Evolutionary conservation across 805 yeast species (phyloP), one percentile per base, ranked within the genome.

Genomic region (Kregervanrija fluxuum): DNA sequence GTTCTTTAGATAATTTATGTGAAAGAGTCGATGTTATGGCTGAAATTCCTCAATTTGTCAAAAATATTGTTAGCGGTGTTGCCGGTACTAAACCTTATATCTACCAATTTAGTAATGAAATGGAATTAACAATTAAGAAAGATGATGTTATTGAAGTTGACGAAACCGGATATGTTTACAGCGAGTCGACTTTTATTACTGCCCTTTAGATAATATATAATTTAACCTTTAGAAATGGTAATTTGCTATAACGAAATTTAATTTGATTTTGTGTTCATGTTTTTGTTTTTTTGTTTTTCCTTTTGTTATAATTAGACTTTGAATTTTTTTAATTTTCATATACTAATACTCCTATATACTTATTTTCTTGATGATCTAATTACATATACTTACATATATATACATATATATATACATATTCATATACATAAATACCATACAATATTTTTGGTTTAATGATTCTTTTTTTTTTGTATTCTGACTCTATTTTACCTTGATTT

Each of bases 21-120:
- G 97, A 88, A 69, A 80, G 98, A 61, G 90, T 93, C 47, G 99
- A 93, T 66, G 98, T 93, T 48, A 89, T 93, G 97, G 86, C 89
- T 42, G 98, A 93, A 68, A 82, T 93, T 47, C 99, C 99, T 28
- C 82, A 79, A 51, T 89, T 93, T 66, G 95, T 93, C 54, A 93
- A 91, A 69, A 85, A 82, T 56, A 85, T 93, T 47, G 98, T 87
- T 38, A 80, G 90, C 50, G 96, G 95, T 47, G 95, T 91, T 44
- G 93, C 93, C 12, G 99, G 98, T 41, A 82, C 98, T 28, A 86
- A 84, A 62, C 99, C 99, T n/a, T 91, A 78, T 69, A 91, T 93
- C 57, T 93, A 90, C 67, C 98, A 93, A 69, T 93, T 79, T 69
- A 77, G 83, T 62, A 82, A 86, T 61, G 74, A 75, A 44, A 68